These are phyloP conservation scores for Fusarium albosuccineum DNA, from an alignment of 2,329 filamentous ascomycete species.

Conservation along the genomic window DNA sequence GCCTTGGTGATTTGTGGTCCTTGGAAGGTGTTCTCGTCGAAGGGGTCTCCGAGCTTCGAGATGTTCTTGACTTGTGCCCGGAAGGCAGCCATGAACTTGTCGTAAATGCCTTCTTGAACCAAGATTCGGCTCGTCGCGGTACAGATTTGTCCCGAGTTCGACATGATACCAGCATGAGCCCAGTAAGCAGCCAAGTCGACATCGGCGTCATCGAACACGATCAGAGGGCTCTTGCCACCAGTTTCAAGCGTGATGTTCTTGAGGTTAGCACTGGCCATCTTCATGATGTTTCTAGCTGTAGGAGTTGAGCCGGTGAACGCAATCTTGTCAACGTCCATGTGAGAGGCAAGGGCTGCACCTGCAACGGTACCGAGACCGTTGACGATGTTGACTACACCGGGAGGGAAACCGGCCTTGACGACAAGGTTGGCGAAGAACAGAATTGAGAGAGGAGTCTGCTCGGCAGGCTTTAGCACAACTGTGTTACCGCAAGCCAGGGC, in stretches of 20 bases:
- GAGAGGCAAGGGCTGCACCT: not conserved
- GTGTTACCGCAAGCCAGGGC: not conserved
- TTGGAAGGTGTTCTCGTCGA: constrained; percentile 77
- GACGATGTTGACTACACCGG: not conserved
- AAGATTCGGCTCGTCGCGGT: not conserved
- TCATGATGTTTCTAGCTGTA: not conserved
- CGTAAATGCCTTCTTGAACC: not conserved
- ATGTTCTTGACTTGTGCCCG: constrained; percentile 48
- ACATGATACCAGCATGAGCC: constrained; percentile 6
- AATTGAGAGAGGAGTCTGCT: not conserved
- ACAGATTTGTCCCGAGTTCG: constrained; percentile 3
- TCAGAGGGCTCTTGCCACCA: constrained; percentile 5
- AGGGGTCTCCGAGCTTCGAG: constrained; percentile 78
- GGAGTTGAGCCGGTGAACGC: constrained; percentile 1
- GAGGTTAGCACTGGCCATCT: not conserved
- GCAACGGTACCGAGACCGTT: not conserved
- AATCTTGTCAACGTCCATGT: not conserved
- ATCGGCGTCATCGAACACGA: constrained; percentile 2
- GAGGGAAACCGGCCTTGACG: not conserved
- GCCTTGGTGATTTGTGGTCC: constrained; percentile 79
- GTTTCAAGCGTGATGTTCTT: not conserved
- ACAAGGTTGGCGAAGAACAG: not conserved
- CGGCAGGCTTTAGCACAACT: not conserved
- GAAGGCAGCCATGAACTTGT: constrained; percentile 20
- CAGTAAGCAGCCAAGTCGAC: not conserved